Conservation (phyloP, 495 filamentous ascomycete genomes). For the Cercophora newfieldiana region DNA sequence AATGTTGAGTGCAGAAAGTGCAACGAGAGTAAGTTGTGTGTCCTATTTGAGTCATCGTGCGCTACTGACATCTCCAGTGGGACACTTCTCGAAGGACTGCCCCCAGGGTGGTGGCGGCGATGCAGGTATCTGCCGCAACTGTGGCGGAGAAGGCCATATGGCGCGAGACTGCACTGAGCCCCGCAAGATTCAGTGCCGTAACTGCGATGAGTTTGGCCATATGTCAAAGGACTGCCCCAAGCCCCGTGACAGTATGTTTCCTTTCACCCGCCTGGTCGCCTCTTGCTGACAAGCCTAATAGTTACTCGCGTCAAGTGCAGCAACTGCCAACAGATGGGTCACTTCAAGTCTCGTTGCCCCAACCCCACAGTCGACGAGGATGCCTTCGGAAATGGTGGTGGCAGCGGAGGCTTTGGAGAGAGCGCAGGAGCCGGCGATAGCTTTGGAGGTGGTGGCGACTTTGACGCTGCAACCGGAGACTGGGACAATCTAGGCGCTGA, state of each 20-base stretch:
- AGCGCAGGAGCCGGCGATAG: neutral
- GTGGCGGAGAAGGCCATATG: slow-evolving; percentile 67
- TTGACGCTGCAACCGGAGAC: neutral
- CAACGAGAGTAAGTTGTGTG: slow-evolving; percentile 55
- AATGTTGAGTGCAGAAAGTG: slow-evolving; percentile 82
- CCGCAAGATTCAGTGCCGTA: slow-evolving; percentile 72
- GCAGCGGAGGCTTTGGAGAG: neutral
- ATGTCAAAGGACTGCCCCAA: slow-evolving; percentile 70
- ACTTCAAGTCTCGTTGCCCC: slow-evolving; percentile 63
- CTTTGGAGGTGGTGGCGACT: slow-evolving; percentile 2
- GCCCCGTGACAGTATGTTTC: slow-evolving; percentile 65
- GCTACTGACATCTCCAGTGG: slow-evolving; percentile 51
- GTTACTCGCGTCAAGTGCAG: slow-evolving; percentile 70
- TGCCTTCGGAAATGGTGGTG: slow-evolving; percentile 22
- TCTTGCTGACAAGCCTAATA: slow-evolving; percentile 33
- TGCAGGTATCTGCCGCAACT: slow-evolving; percentile 65
- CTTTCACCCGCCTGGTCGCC: neutral
- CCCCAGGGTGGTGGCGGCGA: slow-evolving; percentile 50
- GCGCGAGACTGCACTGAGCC: slow-evolving; percentile 52
- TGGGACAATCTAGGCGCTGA: no score
- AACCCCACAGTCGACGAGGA: slow-evolving; percentile 45
- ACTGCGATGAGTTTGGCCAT: slow-evolving; percentile 77
- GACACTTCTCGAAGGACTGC: slow-evolving; percentile 85
- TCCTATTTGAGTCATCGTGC: slow-evolving; percentile 1
- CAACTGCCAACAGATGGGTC: slow-evolving; percentile 75